Evolutionary conservation across 202 grass and related monocot genomes (phyloP), one percentile per base, ranked within the genome.

Genomic region (Setaria italica): DNA sequence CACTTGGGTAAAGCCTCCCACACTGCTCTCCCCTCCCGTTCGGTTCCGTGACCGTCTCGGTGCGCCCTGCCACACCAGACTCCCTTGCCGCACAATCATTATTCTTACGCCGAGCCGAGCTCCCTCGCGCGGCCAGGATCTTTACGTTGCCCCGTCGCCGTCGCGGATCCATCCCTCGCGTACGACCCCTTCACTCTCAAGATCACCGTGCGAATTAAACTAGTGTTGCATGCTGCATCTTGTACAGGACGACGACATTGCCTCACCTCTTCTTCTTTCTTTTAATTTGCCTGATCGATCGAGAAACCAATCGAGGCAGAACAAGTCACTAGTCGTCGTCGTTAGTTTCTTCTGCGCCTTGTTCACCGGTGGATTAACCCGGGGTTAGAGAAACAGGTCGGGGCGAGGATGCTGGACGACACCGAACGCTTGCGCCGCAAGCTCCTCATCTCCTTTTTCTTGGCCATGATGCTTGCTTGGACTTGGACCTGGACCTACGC

Each of bases 1-100:
- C 79, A 89, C 81, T 90, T 73, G 87, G 87, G 89, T 92, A 82
- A 90, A 94, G 85, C 58, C 91, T 88, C 81, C 88, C 79, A 87
- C 89, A 87, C 85, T 85, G 20, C 49, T 88, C 80, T 72, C 30
- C 65, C 1, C 53, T 71, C 45, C 57, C 14, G 12, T 58, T 69
- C 35, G 20, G 65, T 30, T 41, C 68, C 41, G 66, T 33, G 11
- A 9, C 66, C n/a, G 20, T 29, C 68, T 58, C n/a, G 37, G n/a
- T 72, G 37, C 68, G 80, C 88, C 80, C 79, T 72, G 72, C 85
- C 71, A 39, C 87, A 88, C 82, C 86, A 78, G 86, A 85, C 86
- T 88, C 64, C 85, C 94, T 89, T 89, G 66, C 67, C 47, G 4
- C 76, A 74, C 72, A 89, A 90, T 89, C 90, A 75, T 88, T 19